phyloP scores from a whole-genome alignment of 2,329 filamentous ascomycete genomes.

The Fusarium falciforme region DNA sequence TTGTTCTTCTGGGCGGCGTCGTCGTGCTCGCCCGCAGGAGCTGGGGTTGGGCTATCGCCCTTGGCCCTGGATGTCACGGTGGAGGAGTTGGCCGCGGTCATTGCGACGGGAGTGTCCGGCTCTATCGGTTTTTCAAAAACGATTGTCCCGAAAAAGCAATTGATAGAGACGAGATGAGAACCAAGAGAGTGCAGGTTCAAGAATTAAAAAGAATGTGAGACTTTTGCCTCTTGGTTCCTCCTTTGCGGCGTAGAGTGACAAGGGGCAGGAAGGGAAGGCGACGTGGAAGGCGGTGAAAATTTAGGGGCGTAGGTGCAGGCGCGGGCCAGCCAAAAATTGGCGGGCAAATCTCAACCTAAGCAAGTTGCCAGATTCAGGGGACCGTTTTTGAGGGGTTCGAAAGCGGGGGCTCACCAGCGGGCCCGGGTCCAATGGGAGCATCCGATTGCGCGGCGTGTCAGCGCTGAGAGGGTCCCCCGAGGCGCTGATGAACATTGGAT shows the following conservation, averaged over 20 bases:
- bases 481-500: background rate
- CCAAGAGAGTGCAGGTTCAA: background rate
- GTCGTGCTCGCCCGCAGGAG: slow-evolving; percentile 24
- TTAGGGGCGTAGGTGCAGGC: slow-evolving; percentile 21
- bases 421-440: slow-evolving; percentile 25
- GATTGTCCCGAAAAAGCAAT: background rate
- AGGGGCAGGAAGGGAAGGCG: slow-evolving; percentile 26
- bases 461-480: background rate
- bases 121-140: background rate
- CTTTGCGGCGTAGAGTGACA: slow-evolving; percentile 9
- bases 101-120: slow-evolving; percentile 17
- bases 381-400: slow-evolving; percentile 38
- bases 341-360: background rate
- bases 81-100: slow-evolving; percentile 46
- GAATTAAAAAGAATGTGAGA: slow-evolving; percentile 28
- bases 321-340: slow-evolving; percentile 14
- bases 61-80: slow-evolving; percentile 50
- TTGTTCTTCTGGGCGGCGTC: slow-evolving; percentile 46
- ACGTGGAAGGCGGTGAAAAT: slow-evolving; percentile 45
- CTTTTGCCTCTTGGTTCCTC: slow-evolving; percentile 27
- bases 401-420: slow-evolving; percentile 29
- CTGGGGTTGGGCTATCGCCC: slow-evolving; percentile 34
- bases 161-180: background rate
- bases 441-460: slow-evolving; percentile 35
- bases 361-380: slow-evolving; percentile 28